A percentile compares a stretch with the other conserved stretches of the same genome.
Evolutionary conservation across 257 asterid genomes (phyloP).

Genomic region (Cruciata laevipes): DNA sequence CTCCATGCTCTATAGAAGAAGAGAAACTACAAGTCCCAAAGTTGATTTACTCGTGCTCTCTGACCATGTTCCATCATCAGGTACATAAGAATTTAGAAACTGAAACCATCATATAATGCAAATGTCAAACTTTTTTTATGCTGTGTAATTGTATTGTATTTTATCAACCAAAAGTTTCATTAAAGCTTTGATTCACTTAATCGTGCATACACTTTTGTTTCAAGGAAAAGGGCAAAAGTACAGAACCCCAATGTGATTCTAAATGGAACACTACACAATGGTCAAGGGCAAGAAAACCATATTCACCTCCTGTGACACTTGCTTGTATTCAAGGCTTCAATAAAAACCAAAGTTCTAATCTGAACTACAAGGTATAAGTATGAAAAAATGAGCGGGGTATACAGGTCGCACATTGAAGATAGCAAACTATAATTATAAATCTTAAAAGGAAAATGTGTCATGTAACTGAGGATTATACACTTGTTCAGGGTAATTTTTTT

Average conservation of each 20-base stretch:
- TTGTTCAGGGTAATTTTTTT: too few relatives aligned
- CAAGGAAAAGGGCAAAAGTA: neutral
- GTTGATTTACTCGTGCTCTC: neutral
- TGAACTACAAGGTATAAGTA: neutral
- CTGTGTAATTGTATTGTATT: neutral
- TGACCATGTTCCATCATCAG: neutral
- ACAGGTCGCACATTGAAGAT: neutral
- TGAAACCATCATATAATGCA: neutral
- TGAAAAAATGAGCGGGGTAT: neutral
- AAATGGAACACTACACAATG: neutral
- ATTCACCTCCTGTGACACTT: neutral
- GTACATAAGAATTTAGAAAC: neutral
- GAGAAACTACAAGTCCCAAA: neutral
- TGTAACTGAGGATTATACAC: too few relatives aligned
- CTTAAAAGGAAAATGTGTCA: neutral
- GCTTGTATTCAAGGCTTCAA: neutral
- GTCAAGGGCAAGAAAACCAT: neutral
- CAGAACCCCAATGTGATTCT: neutral
- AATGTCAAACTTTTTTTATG: neutral
- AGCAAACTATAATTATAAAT: neutral
- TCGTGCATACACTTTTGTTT: neutral
- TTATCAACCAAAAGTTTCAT: neutral
- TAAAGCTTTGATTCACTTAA: neutral
- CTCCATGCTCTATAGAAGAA: neutral
- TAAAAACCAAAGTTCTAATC: neutral